These are phyloP conservation scores for Carex scoparia DNA, from an alignment of 176 grass and related monocot genomes.

Conservation along the genomic window DNA sequence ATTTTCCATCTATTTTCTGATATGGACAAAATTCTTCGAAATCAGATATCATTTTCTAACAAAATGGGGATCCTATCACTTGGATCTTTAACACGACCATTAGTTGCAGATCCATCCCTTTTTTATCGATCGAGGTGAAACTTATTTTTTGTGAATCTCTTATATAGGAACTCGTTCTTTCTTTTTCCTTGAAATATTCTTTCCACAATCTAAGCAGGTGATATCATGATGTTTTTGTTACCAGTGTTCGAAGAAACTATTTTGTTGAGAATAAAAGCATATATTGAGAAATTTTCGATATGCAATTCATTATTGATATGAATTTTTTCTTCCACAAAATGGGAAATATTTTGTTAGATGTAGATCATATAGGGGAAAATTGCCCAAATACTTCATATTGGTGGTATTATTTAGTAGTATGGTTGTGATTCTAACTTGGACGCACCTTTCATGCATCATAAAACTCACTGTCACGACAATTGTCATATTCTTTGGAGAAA, in stretches of 20 bases:
- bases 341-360: neutral
- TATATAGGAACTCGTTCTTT: neutral
- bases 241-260: neutral
- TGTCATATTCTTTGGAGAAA: neutral
- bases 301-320: neutral
- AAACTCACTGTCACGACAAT: neutral
- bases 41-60: neutral
- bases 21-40: neutral
- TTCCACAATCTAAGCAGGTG: neutral
- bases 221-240: neutral
- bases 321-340: neutral
- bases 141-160: neutral
- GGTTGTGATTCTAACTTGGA: neutral
- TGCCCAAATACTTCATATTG: neutral
- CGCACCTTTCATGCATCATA: neutral
- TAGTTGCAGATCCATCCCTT: neutral
- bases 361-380: neutral
- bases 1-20: too few relatives aligned
- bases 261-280: neutral
- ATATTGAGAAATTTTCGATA: neutral
- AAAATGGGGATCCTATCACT: neutral
- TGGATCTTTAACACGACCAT: neutral
- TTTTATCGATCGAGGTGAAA: neutral
- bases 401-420: neutral
- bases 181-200: neutral